A percentile compares a stretch with the other conserved stretches of the same genome.
These are phyloP conservation scores for Monosporascus sp. DNA, from an alignment of 2,329 filamentous ascomycete species.

Conservation along the genomic window DNA sequence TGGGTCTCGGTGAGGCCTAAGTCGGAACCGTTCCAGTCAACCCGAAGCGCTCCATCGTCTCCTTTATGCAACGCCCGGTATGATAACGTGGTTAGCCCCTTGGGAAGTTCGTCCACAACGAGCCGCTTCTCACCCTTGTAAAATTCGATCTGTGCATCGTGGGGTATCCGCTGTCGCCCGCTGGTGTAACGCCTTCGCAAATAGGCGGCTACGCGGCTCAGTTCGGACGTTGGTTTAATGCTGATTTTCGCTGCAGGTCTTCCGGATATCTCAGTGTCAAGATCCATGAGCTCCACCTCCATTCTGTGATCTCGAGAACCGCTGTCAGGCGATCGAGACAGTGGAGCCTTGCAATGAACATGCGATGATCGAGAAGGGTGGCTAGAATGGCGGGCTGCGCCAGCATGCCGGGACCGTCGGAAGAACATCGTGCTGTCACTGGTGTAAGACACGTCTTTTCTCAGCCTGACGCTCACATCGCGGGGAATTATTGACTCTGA, in stretches of 20 bases:
- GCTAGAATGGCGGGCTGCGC: no score
- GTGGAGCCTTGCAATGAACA: no score
- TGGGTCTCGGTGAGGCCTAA: slow-evolving; percentile 7
- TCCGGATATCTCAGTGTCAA: neutral
- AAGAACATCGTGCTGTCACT: no score
- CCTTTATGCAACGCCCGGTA: slow-evolving; percentile 15
- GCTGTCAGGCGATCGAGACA: neutral
- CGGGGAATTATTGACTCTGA: no score
- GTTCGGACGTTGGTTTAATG: neutral
- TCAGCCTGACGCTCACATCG: no score
- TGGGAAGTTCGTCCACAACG: slow-evolving; percentile 11
- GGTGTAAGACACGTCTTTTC: no score
- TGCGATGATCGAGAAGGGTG: no score
- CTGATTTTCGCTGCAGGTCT: neutral
- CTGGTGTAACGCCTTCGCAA: slow-evolving; percentile 2
- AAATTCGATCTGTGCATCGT: slow-evolving; percentile 13
- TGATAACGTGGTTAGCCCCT: slow-evolving; percentile 4
- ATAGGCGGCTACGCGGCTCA: slow-evolving; percentile 4
- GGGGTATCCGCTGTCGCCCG: slow-evolving; percentile 1
- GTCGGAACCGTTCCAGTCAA: slow-evolving; percentile 10
- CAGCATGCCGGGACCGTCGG: no score
- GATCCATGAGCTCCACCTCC: neutral
- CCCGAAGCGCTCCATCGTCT: slow-evolving; percentile 11
- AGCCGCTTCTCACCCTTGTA: slow-evolving; percentile 10
- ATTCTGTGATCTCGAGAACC: neutral